These are phyloP conservation scores for Metschnikowia gruessii DNA, from an alignment of 805 yeast species.

Conservation along the genomic window DNA sequence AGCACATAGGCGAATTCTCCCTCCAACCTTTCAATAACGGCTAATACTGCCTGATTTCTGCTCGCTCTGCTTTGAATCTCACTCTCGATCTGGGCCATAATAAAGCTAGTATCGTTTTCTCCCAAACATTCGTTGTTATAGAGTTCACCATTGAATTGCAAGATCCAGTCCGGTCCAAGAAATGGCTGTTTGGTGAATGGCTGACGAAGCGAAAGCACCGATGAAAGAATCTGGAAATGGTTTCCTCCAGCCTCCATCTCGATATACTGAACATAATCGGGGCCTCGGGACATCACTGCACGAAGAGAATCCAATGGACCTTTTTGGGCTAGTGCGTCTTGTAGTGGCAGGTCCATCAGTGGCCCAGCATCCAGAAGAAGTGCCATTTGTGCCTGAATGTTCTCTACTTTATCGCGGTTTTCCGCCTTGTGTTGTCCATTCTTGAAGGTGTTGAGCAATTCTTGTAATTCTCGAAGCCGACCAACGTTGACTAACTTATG, in stretches of 20 bases:
- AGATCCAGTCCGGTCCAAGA: conserved; percentile 23
- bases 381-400: conserved; percentile 8
- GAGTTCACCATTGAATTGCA: conserved; percentile 91
- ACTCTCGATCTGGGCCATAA: conserved; percentile 38
- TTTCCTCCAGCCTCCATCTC: conserved; percentile 9
- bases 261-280: conserved; percentile 44
- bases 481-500: conserved; percentile 30
- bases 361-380: conserved; percentile 2
- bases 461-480: conserved; percentile 26
- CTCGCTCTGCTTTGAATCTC: neutral
- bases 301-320: conserved; percentile 1
- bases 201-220: conserved; percentile 75
- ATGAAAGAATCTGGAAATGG: conserved; percentile 48
- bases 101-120: conserved; percentile 62
- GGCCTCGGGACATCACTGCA: conserved; percentile 55
- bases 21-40: conserved; percentile 45
- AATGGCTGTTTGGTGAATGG: conserved; percentile 82
- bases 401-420: conserved; percentile 13
- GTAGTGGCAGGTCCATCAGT: neutral
- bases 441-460: conserved; percentile 14
- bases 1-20: conserved; percentile 84
- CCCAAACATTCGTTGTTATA: conserved; percentile 56
- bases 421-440: conserved; percentile 25
- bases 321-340: neutral
- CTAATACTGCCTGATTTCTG: conserved; percentile 19